A percentile compares a stretch with the other conserved stretches of the same genome.
These are phyloP conservation scores for Blastocystis hominis DNA, from an alignment of 352 stramenopile species.

Conservation along the genomic window DNA sequence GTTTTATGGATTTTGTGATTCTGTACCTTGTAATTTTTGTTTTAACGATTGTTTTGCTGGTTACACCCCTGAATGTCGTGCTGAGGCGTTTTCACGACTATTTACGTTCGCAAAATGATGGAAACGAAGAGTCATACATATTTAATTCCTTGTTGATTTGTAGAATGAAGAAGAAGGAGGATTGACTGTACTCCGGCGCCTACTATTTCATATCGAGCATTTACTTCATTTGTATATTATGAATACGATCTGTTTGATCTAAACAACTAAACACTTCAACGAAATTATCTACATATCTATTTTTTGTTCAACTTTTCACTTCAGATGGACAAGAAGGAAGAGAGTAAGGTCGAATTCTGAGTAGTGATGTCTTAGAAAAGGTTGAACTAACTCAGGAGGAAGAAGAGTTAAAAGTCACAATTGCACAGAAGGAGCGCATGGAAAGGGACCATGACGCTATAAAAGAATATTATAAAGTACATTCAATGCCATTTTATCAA, in stretches of 20 bases:
- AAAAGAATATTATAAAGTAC: constrained; percentile 42
- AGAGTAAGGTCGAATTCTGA: neutral
- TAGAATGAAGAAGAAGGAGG: neutral
- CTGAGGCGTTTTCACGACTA: neutral
- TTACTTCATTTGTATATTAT: neutral
- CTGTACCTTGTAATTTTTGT: constrained; percentile 42
- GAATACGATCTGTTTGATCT: no score
- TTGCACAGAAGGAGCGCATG: constrained; percentile 38
- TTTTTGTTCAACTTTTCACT: neutral
- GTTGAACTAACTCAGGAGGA: neutral
- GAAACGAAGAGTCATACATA: neutral
- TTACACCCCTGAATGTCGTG: constrained; percentile 17
- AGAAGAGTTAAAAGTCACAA: constrained; percentile 37
- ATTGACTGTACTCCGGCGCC: neutral
- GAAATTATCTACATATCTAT: neutral
- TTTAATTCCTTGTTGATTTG: neutral
- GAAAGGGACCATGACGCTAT: constrained; percentile 48
- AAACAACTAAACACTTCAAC: no score
- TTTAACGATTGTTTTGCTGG: constrained; percentile 39
- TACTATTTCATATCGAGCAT: neutral
- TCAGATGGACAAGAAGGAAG: neutral
- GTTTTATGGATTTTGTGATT: constrained; percentile 24
- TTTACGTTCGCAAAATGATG: neutral
- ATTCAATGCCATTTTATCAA: neutral
- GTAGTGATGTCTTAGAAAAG: neutral